Conservation (phyloP, 805 yeast species). For the Wickerhamiella siamensis region DNA sequence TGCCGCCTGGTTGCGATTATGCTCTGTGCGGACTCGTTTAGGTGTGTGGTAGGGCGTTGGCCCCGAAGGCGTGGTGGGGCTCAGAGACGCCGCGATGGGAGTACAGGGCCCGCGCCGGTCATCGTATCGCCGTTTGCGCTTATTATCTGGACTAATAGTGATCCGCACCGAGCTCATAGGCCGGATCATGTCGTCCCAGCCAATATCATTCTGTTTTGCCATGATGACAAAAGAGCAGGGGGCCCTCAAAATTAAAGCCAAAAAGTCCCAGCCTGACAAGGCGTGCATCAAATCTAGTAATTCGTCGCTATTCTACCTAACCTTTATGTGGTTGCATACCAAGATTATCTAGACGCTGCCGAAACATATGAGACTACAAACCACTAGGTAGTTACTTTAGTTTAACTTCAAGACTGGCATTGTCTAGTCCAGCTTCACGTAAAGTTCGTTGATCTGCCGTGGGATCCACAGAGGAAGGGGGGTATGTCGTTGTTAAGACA, state of each 20-base stretch:
- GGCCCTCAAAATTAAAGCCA: no score
- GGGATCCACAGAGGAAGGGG: slow-evolving; percentile 16
- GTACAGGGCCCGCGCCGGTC: slow-evolving; percentile 5
- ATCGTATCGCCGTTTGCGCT: slow-evolving; percentile 17
- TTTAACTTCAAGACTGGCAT: slow-evolving; percentile 20
- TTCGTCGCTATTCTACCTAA: background rate
- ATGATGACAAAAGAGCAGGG: background rate
- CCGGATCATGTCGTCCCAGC: slow-evolving; percentile 20
- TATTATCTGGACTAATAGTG: slow-evolving; percentile 13
- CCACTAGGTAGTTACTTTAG: background rate
- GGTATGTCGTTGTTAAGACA: slow-evolving; percentile 22
- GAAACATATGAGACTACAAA: slow-evolving; percentile 3
- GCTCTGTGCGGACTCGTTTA: slow-evolving; percentile 9
- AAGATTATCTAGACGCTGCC: background rate
- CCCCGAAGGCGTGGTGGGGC: background rate
- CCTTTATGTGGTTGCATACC: background rate
- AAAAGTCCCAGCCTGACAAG: no score
- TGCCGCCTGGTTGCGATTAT: slow-evolving; percentile 14
- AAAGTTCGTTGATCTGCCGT: slow-evolving; percentile 19
- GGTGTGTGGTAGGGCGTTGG: background rate
- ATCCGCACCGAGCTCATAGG: slow-evolving; percentile 9
- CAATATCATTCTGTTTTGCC: slow-evolving; percentile 8
- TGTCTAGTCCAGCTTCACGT: slow-evolving; percentile 22
- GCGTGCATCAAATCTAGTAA: background rate
- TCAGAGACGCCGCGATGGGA: background rate